Evolutionary conservation across 2,329 filamentous ascomycete genomes (phyloP).

Genomic region (Diplodia scrobiculata): DNA sequence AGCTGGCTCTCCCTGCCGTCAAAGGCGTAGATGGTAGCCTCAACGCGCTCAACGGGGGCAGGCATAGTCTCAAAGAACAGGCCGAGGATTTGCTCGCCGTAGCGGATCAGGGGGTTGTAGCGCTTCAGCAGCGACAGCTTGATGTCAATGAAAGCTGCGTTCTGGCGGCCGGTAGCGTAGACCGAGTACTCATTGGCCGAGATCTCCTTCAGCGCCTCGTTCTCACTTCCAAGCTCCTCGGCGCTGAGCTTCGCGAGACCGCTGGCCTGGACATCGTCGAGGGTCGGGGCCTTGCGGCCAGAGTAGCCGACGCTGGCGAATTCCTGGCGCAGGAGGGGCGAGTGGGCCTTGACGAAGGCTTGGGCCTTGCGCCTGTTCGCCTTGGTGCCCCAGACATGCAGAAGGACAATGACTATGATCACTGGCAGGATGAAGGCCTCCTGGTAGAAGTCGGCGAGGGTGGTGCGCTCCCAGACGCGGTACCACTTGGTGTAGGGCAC

Average conservation of each 20-base stretch:
- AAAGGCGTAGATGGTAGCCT: constrained; percentile 81
- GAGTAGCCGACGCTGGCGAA: constrained; percentile 85
- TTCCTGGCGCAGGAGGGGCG: constrained; percentile 71
- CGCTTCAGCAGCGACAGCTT: constrained; percentile 79
- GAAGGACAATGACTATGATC: constrained; percentile 70
- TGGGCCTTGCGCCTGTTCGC: constrained; percentile 78
- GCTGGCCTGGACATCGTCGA: constrained; percentile 51
- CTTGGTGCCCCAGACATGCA: constrained; percentile 80
- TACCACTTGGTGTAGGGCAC: constrained; percentile 93
- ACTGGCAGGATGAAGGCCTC: constrained; percentile 80
- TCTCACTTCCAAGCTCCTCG: constrained; percentile 48
- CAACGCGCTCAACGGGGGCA: constrained; percentile 69
- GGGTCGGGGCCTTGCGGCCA: constrained; percentile 50
- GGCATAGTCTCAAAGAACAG: constrained; percentile 80
- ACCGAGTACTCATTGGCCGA: constrained; percentile 81
- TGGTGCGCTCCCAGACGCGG: constrained; percentile 88
- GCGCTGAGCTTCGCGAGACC: constrained; percentile 44
- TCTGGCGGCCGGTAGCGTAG: constrained; percentile 90
- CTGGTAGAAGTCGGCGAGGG: constrained; percentile 78
- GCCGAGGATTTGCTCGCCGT: constrained; percentile 68
- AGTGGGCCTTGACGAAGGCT: constrained; percentile 76
- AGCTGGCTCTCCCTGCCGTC: constrained; percentile 85
- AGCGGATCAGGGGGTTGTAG: constrained; percentile 73
- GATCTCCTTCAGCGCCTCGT: constrained; percentile 77
- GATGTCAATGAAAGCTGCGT: constrained; percentile 86